Base-by-base conservation (phyloP, 441 rosid species). In the Pelargonium citronellum region DNA sequence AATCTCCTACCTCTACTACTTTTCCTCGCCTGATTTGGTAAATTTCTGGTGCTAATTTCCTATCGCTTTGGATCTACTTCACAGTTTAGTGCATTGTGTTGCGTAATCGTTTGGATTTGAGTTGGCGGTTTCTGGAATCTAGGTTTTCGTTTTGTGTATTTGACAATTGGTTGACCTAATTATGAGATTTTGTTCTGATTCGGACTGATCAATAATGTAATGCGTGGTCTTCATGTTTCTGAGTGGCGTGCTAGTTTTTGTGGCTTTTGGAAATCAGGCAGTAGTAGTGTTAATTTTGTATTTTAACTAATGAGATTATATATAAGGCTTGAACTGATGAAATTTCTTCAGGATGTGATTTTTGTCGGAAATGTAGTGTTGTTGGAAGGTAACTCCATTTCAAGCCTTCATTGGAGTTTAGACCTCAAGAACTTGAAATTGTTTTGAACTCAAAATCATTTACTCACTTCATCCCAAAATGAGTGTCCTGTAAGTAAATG, bases 1-100 rank as follows among this genome's bases (percentile, higher is more conserved):
- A 77, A 70, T 90, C 81, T 87, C 96, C 39, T 87, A 76, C 71
- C 77, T 83, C 75, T 91, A 82, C 87, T 79, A 69, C 78, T 71
- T 76, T 16, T 80, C 92, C 70, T 87, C 87, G 16, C 84, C 86
- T 20, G 79, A 84, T 75, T 70, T 89, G 90, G 97, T 93, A 80
- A 78, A 20, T 66, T 22, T 75, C 64, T 75, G 39, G 11, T 19
- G 34, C 64, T 55, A 20, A 1, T 51, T 39, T 46, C 64, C 44
- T 77, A 55, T 68, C 41, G 44, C 46, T 74, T 61, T 62, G 53
- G 11, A 5, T 68, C 12, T 10, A 30, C 15, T 1, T 64, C 67
- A 7, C 13, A 6, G 17, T 27, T 13, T 3, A 13, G 46, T 64
- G 67, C 67, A 34, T 64, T 65, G 43, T 27, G 37, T 62, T 75